Percentiles rank a stretch among this genome's conserved stretches.
Evolutionary conservation across 331 rosid species (phyloP).

Genomic region (Quercus tomentella): DNA sequence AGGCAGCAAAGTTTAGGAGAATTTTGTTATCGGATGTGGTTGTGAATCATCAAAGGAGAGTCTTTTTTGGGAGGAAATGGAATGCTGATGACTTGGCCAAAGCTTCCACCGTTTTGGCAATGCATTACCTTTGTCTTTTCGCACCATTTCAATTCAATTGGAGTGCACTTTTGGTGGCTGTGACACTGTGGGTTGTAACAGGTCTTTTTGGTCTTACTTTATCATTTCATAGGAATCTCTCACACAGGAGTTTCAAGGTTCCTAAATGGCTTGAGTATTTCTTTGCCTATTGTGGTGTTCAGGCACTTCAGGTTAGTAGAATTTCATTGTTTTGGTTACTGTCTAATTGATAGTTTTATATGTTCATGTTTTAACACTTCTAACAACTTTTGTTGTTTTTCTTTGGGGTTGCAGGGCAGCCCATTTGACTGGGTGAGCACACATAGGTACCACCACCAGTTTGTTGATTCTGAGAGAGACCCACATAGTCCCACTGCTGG

Average conservation of each 20-base stretch:
- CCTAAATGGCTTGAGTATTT: conserved; percentile 67
- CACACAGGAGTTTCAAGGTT: conserved; percentile 62
- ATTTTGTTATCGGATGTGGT: conserved; percentile 77
- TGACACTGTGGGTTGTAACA: conserved; percentile 42
- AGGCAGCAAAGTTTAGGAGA: conserved; percentile 22
- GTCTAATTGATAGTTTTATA: neutral
- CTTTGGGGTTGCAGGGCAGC: conserved; percentile 48
- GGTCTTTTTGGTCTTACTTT: conserved; percentile 60
- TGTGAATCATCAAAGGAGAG: conserved; percentile 46
- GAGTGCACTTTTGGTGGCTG: conserved; percentile 48
- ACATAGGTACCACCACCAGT: conserved; percentile 90
- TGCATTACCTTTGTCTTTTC: conserved; percentile 44
- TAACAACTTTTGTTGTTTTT: neutral
- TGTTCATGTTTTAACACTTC: neutral
- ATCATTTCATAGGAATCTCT: conserved; percentile 60
- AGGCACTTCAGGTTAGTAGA: conserved; percentile 58
- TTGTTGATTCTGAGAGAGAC: conserved; percentile 78
- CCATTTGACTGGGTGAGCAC: conserved; percentile 93
- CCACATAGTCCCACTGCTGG: conserved; percentile 92
- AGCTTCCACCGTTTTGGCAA: conserved; percentile 38
- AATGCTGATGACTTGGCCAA: conserved; percentile 41
- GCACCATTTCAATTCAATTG: conserved; percentile 65
- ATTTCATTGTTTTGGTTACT: neutral
- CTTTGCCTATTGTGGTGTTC: conserved; percentile 63
- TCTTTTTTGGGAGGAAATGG: conserved; percentile 55